A percentile compares a stretch with the other conserved stretches of the same genome.
Conservation (phyloP, 345 rosid species). For the Cardamine resedifolia region DNA sequence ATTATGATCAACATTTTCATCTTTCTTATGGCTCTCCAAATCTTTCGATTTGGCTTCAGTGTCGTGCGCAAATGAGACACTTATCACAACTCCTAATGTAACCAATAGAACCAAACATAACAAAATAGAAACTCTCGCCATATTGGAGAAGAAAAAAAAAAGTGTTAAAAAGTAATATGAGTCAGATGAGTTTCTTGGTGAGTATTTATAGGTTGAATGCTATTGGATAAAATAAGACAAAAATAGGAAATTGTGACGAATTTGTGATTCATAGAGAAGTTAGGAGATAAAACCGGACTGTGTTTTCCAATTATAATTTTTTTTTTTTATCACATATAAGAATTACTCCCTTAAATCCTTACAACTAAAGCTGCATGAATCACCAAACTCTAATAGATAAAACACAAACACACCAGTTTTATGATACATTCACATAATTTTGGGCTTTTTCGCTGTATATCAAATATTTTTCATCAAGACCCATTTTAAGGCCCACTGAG, state of each 20-base stretch:
- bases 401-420: neutral
- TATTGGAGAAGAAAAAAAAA: neutral
- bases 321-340: neutral
- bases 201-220: slow-evolving; percentile 27
- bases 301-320: neutral
- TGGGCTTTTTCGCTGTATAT: neutral
- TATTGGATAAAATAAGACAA: slow-evolving; percentile 22
- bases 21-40: slow-evolving; percentile 9
- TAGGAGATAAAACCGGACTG: slow-evolving; percentile 31
- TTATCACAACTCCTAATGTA: slow-evolving; percentile 33
- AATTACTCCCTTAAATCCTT: neutral
- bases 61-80: slow-evolving; percentile 29
- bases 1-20: neutral
- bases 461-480: neutral
- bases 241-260: slow-evolving; percentile 16
- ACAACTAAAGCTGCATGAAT: slow-evolving; percentile 25
- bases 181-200: slow-evolving; percentile 9
- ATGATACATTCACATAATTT: neutral
- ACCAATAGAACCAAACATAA: slow-evolving; percentile 32
- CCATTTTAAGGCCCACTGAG: neutral
- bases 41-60: slow-evolving; percentile 18
- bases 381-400: slow-evolving; percentile 13
- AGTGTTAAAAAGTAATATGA: neutral
- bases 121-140: slow-evolving; percentile 35
- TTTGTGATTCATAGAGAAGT: slow-evolving; percentile 33